Base-by-base conservation (phyloP, 371 early-diverging fungal genomes). In the Rhizopus arrhizus region DNA sequence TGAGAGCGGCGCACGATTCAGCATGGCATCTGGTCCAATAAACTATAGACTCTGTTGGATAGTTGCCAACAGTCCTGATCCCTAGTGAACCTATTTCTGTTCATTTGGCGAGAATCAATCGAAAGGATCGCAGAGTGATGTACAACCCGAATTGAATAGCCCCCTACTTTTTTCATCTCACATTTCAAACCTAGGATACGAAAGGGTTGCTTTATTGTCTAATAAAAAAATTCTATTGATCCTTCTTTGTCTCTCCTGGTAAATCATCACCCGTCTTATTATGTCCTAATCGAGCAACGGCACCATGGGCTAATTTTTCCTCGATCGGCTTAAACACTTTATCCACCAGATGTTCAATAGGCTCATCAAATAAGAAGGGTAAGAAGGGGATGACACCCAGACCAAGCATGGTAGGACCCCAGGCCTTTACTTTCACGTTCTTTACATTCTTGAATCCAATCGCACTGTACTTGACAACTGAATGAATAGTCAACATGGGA, bases 401-500 rank as follows among this genome's bases (percentile, higher is more conserved):
- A 58, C 92, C 92, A 51, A 84, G 66, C 6, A 69, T 65, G 5
- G 90, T 86, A 2, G 92, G 92, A 16, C 88, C 89, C 85, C 86
- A 89, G 11, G 61, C 66, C 56, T 77, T 77, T 41, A 91, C 46
- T 36, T 72, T 73, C 4, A 68, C 61, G 55, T 78, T 81, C 53
- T 83, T 83, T 33, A 73, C 79, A 56, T 80, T 72, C 59, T 75
- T 80, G 56, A 89, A 83, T n/a, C 72, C 62, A 63, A 79, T 78
- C 36, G 79, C 84, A 61, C 85, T 77, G 36, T 84, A 83, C 65
- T 90, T 87, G 28, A 91, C 92, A n/a, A 85, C 74, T 0, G 84
- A 78, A 68, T 91, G 92, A 46, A 91, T 88, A 0, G 90, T 89
- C 42, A 88, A 56, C 56, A 88, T 88, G 3, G 92, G 92, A 31